These are phyloP conservation scores for Hydnomerulius pinastri DNA, from an alignment of 768 basidiomycete genomes.

Conservation along the genomic window DNA sequence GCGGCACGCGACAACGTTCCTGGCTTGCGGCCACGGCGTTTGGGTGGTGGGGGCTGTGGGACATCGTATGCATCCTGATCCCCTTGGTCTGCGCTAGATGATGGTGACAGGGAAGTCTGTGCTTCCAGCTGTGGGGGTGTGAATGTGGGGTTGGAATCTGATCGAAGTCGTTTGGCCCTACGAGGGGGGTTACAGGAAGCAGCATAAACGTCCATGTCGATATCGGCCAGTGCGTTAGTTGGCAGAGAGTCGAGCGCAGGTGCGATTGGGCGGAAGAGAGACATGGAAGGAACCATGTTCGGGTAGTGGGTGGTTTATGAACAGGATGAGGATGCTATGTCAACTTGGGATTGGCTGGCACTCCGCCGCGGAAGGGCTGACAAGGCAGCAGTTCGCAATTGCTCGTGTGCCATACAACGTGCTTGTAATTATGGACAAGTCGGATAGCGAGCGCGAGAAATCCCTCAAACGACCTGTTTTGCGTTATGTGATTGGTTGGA, in stretches of 20 bases:
- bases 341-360: slow-evolving; percentile 1
- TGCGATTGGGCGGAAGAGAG: slow-evolving; percentile 27
- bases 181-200: slow-evolving; percentile 47
- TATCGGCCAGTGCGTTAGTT: background rate
- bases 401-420: slow-evolving; percentile 29
- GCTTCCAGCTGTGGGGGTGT: background rate
- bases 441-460: background rate
- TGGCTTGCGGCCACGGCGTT: slow-evolving; percentile 73
- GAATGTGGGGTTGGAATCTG: slow-evolving; percentile 17
- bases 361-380: too few species aligned
- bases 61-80: slow-evolving; percentile 30
- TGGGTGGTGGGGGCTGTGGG: slow-evolving; percentile 35
- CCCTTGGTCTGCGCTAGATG: slow-evolving; percentile 15
- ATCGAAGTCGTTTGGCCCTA: slow-evolving; percentile 43
- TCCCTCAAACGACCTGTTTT: slow-evolving; percentile 11
- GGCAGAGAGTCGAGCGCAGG: slow-evolving; percentile 12
- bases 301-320: background rate
- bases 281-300: slow-evolving; percentile 7
- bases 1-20: slow-evolving; percentile 72
- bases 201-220: slow-evolving; percentile 33
- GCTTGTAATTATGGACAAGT: slow-evolving; percentile 3
- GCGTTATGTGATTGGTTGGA: slow-evolving; percentile 21
- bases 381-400: background rate
- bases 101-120: slow-evolving; percentile 3
- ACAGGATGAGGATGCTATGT: slow-evolving; percentile 4